Conservation (phyloP, 371 early-diverging fungal species). For the Cokeromyces recurvatus region DNA sequence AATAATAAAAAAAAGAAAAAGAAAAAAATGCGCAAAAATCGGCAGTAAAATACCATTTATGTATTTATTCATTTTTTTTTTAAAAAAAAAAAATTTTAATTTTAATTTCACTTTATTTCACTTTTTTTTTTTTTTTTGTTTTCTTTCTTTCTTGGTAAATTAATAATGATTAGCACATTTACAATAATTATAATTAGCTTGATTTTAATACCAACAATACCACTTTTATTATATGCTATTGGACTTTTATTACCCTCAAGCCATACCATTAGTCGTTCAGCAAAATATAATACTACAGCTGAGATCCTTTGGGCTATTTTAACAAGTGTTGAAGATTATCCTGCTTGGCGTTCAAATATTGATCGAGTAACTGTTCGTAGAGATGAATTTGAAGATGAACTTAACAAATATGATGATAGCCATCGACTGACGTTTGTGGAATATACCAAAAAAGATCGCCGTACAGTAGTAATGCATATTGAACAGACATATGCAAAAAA, state of each 20-base stretch:
- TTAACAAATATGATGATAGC: slow-evolving; percentile 20
- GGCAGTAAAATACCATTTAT: no score
- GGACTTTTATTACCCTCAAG: slow-evolving; percentile 16
- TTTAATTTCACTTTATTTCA: not conserved
- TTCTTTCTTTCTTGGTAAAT: not conserved
- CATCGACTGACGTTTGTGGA: slow-evolving; percentile 25
- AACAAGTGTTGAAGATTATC: slow-evolving; percentile 30
- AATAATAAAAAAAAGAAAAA: no score
- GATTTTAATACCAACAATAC: slow-evolving; percentile 15
- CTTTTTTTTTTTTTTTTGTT: slow-evolving; percentile 2
- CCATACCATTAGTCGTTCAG: slow-evolving; percentile 14
- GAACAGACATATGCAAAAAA: slow-evolving; percentile 25
- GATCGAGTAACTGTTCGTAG: slow-evolving; percentile 13
- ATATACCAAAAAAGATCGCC: slow-evolving; percentile 24
- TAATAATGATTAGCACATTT: slow-evolving; percentile 10
- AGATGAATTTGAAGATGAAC: slow-evolving; percentile 14
- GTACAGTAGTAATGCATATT: slow-evolving; percentile 26
- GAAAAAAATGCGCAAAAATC: no score
- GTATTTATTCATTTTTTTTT: no score
- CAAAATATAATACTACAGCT: slow-evolving; percentile 17
- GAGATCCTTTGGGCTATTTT: slow-evolving; percentile 34
- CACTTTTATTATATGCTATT: slow-evolving; percentile 19
- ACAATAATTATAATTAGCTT: slow-evolving; percentile 5
- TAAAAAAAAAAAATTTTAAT: no score
- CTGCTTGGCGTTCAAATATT: slow-evolving; percentile 34